Percentiles rank a stretch among this genome's conserved stretches.
Conservation (phyloP, 2,329 filamentous ascomycete genomes). For the Fusarium sp. region DNA sequence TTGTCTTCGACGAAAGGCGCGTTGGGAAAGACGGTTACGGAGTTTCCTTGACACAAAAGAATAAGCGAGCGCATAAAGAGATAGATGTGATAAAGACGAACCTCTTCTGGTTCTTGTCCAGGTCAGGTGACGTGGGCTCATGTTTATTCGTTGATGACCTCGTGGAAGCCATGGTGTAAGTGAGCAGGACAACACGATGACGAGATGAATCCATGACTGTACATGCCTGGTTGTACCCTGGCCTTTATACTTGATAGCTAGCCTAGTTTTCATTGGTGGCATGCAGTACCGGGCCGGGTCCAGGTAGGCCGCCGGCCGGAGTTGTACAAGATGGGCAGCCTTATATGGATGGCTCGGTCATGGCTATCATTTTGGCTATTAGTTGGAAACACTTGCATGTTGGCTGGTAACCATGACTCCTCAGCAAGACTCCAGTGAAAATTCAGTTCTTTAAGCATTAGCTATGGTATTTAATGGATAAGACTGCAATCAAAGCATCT, state of each 20-base stretch:
- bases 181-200: neutral
- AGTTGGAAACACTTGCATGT: neutral
- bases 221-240: neutral
- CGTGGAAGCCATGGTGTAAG: neutral
- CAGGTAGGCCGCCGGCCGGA: neutral
- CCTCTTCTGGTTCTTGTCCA: neutral
- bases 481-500: neutral
- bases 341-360: neutral
- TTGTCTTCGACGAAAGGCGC: conserved; percentile 1
- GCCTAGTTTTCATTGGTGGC: neutral
- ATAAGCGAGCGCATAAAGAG: neutral
- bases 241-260: neutral
- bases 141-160: neutral
- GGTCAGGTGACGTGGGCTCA: neutral
- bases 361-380: neutral
- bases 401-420: neutral
- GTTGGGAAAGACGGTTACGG: neutral
- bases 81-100: neutral
- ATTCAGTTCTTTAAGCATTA: too few relatives aligned
- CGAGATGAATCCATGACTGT: conserved; percentile 1
- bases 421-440: neutral
- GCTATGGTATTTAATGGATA: neutral
- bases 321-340: neutral
- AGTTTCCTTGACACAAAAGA: neutral
- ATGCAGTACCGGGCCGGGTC: neutral